A percentile compares a stretch with the other conserved stretches of the same genome.
phyloP scores from a whole-genome alignment of 495 filamentous ascomycete species.

The Aspergillus nanangensis region DNA sequence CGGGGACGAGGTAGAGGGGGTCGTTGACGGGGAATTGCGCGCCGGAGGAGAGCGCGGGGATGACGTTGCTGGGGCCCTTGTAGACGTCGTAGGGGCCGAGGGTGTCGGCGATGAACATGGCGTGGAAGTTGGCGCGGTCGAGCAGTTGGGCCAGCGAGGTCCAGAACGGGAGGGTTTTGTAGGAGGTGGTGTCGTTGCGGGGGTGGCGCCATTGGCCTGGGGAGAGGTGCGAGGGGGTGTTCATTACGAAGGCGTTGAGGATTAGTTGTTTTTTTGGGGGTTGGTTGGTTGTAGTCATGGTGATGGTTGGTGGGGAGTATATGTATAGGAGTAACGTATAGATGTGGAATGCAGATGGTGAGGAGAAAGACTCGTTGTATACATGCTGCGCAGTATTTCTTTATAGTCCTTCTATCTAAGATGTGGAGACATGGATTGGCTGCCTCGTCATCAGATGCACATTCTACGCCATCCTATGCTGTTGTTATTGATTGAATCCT shows the following conservation, averaged over 20 bases:
- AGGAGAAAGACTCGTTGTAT: no score
- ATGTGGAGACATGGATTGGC: no score
- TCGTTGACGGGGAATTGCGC: slow-evolving; percentile 35
- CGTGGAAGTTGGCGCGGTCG: slow-evolving; percentile 56
- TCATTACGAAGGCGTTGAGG: slow-evolving; percentile 56
- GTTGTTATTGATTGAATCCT: no score
- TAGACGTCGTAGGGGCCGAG: slow-evolving; percentile 31
- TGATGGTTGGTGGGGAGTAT: neutral
- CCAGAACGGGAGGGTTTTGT: slow-evolving; percentile 52
- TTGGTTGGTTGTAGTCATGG: neutral
- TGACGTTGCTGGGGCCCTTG: slow-evolving; percentile 25
- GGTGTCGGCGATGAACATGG: slow-evolving; percentile 57
- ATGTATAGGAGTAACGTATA: no score
- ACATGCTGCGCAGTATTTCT: no score
- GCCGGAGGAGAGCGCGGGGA: slow-evolving; percentile 23
- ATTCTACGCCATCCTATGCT: no score
- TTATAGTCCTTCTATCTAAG: no score
- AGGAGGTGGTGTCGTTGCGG: slow-evolving; percentile 46
- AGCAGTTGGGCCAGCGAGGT: slow-evolving; percentile 51
- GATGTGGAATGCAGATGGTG: no score
- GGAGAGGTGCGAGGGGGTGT: slow-evolving; percentile 50
- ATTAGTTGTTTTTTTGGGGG: slow-evolving; percentile 47
- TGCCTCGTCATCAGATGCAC: no score
- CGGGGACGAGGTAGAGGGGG: slow-evolving; percentile 44
- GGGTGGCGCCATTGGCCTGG: slow-evolving; percentile 55